Percentiles rank a stretch among this genome's conserved stretches.
These are phyloP conservation scores for Flaveria floridana DNA, from an alignment of 140 eudicot genomes.

Conservation along the genomic window DNA sequence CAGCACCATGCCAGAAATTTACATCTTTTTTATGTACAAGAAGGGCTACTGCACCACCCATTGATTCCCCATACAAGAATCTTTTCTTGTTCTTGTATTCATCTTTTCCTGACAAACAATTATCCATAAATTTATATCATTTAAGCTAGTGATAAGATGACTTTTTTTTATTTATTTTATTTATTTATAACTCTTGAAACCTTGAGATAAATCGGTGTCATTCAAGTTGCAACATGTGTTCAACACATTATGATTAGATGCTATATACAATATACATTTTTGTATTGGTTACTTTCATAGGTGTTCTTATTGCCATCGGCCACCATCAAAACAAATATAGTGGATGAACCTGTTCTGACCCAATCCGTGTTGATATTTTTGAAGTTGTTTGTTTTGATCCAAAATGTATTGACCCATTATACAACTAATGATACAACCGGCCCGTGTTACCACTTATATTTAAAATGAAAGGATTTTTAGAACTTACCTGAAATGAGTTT, in stretches of 20 bases:
- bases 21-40: slow-evolving; percentile 75
- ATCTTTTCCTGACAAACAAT: slow-evolving; percentile 39
- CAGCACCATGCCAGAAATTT: slow-evolving; percentile 83
- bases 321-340: neutral
- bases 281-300: neutral
- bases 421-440: neutral
- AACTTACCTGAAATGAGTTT: slow-evolving; percentile 56
- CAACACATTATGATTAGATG: neutral
- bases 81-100: slow-evolving; percentile 65
- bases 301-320: neutral
- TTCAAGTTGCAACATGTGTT: too few species aligned
- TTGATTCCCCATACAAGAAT: slow-evolving; percentile 93
- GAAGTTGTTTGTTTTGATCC: neutral
- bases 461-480: neutral
- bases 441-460: neutral
- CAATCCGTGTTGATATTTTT: neutral
- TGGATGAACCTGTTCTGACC: neutral
- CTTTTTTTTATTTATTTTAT: too few species aligned
- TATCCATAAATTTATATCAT: neutral
- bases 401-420: neutral
- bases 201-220: neutral
- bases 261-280: neutral
- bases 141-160: neutral
- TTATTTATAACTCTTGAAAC: too few species aligned
- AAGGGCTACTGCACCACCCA: slow-evolving; percentile 98